Conservation (phyloP, 2,329 filamentous ascomycete species). For the Fusarium sp. region DNA sequence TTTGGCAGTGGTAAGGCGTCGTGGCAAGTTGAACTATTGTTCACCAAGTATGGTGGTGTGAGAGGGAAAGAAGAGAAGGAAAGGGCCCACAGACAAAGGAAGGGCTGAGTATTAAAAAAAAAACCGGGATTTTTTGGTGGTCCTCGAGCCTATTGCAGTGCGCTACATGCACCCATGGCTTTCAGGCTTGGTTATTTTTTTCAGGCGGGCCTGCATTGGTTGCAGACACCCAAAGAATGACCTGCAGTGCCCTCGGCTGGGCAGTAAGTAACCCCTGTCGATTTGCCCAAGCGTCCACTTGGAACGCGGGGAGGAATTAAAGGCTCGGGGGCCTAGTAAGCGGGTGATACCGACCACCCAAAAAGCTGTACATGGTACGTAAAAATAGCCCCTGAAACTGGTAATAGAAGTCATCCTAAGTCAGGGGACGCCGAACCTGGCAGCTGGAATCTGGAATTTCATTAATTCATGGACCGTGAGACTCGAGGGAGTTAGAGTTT, state of each 20-base stretch:
- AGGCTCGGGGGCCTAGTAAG: conserved; percentile 27
- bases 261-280: conserved; percentile 21
- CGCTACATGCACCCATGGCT: conserved; percentile 24
- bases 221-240: neutral
- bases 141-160: conserved; percentile 33
- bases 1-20: conserved; percentile 58
- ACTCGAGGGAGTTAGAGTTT: conserved; percentile 25
- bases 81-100: conserved; percentile 32
- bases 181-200: conserved; percentile 32
- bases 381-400: conserved; percentile 41
- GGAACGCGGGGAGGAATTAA: conserved; percentile 46
- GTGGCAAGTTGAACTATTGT: conserved; percentile 35
- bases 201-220: conserved; percentile 26
- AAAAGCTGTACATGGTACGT: conserved; percentile 29
- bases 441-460: conserved; percentile 24
- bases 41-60: conserved; percentile 53
- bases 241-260: conserved; percentile 18
- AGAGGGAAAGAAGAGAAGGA: conserved; percentile 38
- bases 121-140: conserved; percentile 44
- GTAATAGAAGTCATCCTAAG: conserved; percentile 17
- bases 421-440: conserved; percentile 16
- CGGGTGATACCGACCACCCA: conserved; percentile 27
- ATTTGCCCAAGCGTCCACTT: conserved; percentile 35
- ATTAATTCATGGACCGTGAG: conserved; percentile 24
- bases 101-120: conserved; percentile 40